Base-by-base conservation (phyloP, 768 basidiomycete genomes). In the Serendipita sp. region DNA sequence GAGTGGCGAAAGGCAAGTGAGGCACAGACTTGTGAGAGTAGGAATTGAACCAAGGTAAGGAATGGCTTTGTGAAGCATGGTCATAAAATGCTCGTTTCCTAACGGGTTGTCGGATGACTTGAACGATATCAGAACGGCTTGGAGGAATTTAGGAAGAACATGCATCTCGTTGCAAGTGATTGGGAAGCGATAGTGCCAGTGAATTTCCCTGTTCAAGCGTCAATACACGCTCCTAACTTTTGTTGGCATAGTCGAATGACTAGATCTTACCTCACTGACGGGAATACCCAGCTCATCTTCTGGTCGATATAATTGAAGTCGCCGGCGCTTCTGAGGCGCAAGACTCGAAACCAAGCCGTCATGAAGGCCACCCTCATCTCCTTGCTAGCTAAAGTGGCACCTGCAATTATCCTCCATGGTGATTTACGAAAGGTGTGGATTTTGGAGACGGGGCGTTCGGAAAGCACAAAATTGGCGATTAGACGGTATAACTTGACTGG, bases 111-210 rank as follows among this genome's bases (percentile, higher is more conserved):
- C 53, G 24, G 53, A 58, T 33, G 53, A 22, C 33, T 58, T 58
- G 53, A 58, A 58, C 9, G 53, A 58, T 58, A 58, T 58, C 24
- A 58, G 26, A 58, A 58, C 53, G 33, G 53, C 53, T 9, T 58
- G 53, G 31, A 58, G 22, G 26, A 58, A 58, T 58, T 58, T 58
- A 31, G 53, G 53, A 3, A 58, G 53, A 20, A 58, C 53, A 31
- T 58, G 53, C 11, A 26, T 58, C n/a, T 58, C 53, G 33, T 58
- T 58, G 53, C 53, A 58, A 11, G 53, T 24, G 53, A 58, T 58
- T 22, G 53, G 53, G 53, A 58, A 58, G 31, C 53, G 53, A 33
- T 58, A 58, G 20, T 58, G 53, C 53, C 53, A 58, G 20, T 58
- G 53, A 26, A 58, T 58, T 58, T 58, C 53, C 53, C 53, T 58